Percentiles rank a stretch among this genome's conserved stretches.
Conservation (phyloP, 1,284 basidiomycete species). For the Ustilago xerochloae region DNA sequence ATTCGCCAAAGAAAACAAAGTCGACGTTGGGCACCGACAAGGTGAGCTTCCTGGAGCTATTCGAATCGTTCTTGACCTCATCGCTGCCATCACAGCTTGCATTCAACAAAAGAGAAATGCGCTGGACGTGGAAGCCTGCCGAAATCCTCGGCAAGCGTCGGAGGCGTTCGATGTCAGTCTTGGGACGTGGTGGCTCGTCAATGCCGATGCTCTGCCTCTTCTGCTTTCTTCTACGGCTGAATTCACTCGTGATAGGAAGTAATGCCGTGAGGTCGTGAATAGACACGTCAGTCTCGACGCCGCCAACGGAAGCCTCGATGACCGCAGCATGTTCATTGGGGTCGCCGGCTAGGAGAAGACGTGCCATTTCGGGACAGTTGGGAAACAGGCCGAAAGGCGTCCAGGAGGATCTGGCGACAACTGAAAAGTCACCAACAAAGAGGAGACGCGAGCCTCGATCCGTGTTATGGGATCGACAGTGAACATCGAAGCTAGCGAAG, state of each 20-base stretch:
- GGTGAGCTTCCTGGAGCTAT: conserved; percentile 31
- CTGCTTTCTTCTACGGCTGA: conserved; percentile 17
- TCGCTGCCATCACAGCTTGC: conserved; percentile 14
- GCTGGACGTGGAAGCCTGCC: conserved; percentile 37
- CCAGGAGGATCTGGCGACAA: conserved; percentile 46
- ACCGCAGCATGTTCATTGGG: conserved; percentile 60
- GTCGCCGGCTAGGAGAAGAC: conserved; percentile 48
- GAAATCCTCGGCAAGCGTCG: conserved; percentile 40
- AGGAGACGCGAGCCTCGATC: conserved; percentile 24
- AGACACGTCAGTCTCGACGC: conserved; percentile 41
- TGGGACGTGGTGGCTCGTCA: conserved; percentile 21
- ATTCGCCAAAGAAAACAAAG: conserved; percentile 46
- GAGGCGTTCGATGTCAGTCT: conserved; percentile 26
- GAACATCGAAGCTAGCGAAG: conserved; percentile 43
- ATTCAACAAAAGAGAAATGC: conserved; percentile 46
- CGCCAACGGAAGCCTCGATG: conserved; percentile 42
- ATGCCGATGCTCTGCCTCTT: conserved; percentile 22
- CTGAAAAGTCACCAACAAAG: conserved; percentile 32
- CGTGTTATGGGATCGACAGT: conserved; percentile 14
- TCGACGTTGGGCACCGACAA: conserved; percentile 42
- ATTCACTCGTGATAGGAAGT: conserved; percentile 13
- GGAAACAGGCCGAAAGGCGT: conserved; percentile 64
- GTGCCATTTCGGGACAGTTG: conserved; percentile 5
- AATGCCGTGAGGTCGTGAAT: conserved; percentile 36
- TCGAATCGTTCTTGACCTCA: neutral